Base-by-base conservation (phyloP, 805 yeast genomes). In the Saturnispora halmiae region DNA sequence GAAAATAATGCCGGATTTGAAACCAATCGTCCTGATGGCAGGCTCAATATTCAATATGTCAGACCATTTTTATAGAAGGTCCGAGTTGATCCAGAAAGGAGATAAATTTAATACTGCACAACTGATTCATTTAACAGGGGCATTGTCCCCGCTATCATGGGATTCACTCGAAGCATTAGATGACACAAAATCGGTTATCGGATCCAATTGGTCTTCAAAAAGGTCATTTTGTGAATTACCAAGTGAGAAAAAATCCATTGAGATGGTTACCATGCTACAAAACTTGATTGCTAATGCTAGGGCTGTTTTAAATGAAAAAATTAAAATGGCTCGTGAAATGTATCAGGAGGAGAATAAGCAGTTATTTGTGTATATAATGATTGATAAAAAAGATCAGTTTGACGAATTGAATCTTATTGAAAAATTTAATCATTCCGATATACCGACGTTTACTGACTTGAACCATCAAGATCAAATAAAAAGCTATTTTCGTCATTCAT, bases 41-140 rank as follows among this genome's bases (percentile, higher is more conserved):
- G 73, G 73, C 4, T 60, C 64, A 4, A 49, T 64, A 1, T 66
- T 67, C 46, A 69, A 67, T 41, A 53, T 68, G 20, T 60, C 63
- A 39, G 67, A 66, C 29, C 51, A 58, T 15, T 45, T 70, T 15
- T 60, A 61, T 46, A 62, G 66, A 42, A 49, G 73, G 34, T 59
- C 64, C 5, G 63, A 60, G 38, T 47, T 67, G 13, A 48, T 69
- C 18, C 46, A 54, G 41, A 58, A 52, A 34, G 61, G 60, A 14
- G 54, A 54, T 64, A 71, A 58, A 56, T 73, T 51, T 64, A 76
- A 37, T 62, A 68, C 60, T 56, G 64, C 53, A 40, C 65, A 49
- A 55, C 59, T 49, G 60, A 70, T 58, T 25, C 59, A 50, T 35
- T 58, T 73, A 0, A 65, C 69, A 30, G 56, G 64, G 20, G 64